Base-by-base conservation (phyloP, 345 rosid species). In the Salix purpurea region DNA sequence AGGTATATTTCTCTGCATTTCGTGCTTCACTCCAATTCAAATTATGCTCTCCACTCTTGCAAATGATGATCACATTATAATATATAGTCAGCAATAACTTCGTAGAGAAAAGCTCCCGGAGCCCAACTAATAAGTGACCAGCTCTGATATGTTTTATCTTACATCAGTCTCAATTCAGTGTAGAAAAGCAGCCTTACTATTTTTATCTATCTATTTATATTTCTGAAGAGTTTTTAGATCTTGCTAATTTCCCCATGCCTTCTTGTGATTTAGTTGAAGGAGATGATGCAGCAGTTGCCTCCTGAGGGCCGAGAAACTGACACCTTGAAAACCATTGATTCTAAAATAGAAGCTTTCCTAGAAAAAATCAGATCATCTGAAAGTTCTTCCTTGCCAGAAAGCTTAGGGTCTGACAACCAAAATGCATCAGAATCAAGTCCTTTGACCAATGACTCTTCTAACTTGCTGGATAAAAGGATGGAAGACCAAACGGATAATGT, bases 331-430 rank as follows among this genome's bases (percentile, higher is more conserved):
- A 61, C 83, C 16, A 80, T 92, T 75, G 85, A 81, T 24, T 77
- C 84, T 71, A 92, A 90, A 82, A 91, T 90, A 0, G 92, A 89
- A 82, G 84, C 86, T 19, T 86, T 85, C 77, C 67, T 90, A 76
- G 75, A 69, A 30, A 72, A 81, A 11, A 58, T 75, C 2, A 84
- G 76, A 52, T 66, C 81, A 69, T 75, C 89, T 26, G 86, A 84
- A 77, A 65, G 54, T 72, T 76, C 87, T 62, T 77, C 74, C 71
- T 68, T 76, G 73, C 69, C 81, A 26, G 77, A 78, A 76, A 81
- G 69, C 64, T 58, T 62, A 71, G 84, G 65, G 48, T 58, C 74
- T 58, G 66, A 73, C 68, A 84, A 72, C 56, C 81, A 65, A 78
- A 64, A 75, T 48, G 69, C 61, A 42, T 32, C 70, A 32, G 80